Evolutionary conservation across 2,329 filamentous ascomycete species (phyloP), one percentile per base, ranked within the genome.

Genomic region (Zopfia rhizophila): DNA sequence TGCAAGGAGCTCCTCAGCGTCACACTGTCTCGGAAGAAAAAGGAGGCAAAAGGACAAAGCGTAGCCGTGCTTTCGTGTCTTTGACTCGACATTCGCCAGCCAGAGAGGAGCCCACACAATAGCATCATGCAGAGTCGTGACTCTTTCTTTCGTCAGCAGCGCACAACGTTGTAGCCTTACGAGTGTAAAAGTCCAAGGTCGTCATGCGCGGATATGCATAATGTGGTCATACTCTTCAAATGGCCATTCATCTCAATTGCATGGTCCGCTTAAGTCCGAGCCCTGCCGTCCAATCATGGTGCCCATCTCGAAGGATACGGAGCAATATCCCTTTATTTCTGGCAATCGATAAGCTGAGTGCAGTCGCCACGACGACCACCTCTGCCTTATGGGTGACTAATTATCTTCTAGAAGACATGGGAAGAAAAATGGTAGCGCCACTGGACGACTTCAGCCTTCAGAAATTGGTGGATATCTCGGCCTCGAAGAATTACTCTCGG

Each of bases 221-320:
- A 67, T 67, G 63, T 65, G 60, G 55, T 51, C 42, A 48, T 32
- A 43, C 50, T 38, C 33, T 28, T 24, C 27, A 27, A 30, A 29
- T 38, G 41, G 35, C 40, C 45, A 55, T 53, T 56, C 53, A 56
- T 54, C 41, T 61, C 44, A 36, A 41, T 43, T 39, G 12, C 48
- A 48, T 28, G n/a, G 42, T 56, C 60, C 56, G 62, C 55, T 60
- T 64, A 64, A 60, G 23, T 61, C 58, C 60, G 53, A 16, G n/a
- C 17, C 12, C 18, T 7, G 21, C n/a, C 30, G 18, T 19, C 49
- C 50, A 52, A 46, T 60, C 55, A 59, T 32, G 41, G 17, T 10
- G 11, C 33, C 25, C n/a, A 19, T 7, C 12, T 12, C 14, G 16
- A 23, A n/a, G 33, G 48, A 51, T 42, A 42, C 37, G 45, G 38